A percentile compares a stretch with the other conserved stretches of the same genome.
These are phyloP conservation scores for Coffea canephora DNA, from an alignment of 257 asterid species.

Conservation along the genomic window DNA sequence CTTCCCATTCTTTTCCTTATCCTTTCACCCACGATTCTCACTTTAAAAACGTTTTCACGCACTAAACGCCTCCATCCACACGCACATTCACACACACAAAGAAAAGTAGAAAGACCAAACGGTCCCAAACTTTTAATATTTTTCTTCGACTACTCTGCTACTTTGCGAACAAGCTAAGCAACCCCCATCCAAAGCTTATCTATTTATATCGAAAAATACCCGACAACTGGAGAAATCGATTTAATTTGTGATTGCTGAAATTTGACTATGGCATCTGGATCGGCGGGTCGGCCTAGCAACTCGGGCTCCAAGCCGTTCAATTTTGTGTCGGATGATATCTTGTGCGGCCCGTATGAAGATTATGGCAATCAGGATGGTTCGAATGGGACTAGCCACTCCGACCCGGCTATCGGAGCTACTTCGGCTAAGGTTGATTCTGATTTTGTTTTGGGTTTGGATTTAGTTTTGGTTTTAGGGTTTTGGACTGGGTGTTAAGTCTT, in stretches of 20 bases:
- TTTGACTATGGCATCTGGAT: constrained; percentile 74
- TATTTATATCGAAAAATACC: not conserved
- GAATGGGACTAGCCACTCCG: constrained; percentile 61
- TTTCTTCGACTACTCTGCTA: not conserved
- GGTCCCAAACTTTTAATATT: not conserved
- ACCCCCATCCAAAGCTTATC: not conserved
- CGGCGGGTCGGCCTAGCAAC: constrained; percentile 51
- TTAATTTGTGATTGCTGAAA: not conserved
- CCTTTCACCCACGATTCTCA: constrained; percentile 10
- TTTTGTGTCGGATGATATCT: constrained; percentile 79
- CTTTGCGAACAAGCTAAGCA: constrained; percentile 24
- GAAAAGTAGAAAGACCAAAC: not conserved
- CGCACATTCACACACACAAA: not conserved
- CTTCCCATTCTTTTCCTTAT: not conserved
- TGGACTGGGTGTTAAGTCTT: not conserved
- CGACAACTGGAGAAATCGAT: not conserved
- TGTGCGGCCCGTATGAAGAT: constrained; percentile 69
- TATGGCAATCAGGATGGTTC: constrained; percentile 54
- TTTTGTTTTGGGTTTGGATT: not conserved
- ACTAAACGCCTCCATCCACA: not conserved
- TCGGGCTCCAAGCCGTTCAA: constrained; percentile 63
- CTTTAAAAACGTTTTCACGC: constrained; percentile 15
- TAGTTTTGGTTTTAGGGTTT: not conserved
- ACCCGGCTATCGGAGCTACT: constrained; percentile 35
- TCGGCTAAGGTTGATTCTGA: constrained; percentile 16